Evolutionary conservation across 768 basidiomycete genomes (phyloP).

Genomic region (Lyophyllum semitale): DNA sequence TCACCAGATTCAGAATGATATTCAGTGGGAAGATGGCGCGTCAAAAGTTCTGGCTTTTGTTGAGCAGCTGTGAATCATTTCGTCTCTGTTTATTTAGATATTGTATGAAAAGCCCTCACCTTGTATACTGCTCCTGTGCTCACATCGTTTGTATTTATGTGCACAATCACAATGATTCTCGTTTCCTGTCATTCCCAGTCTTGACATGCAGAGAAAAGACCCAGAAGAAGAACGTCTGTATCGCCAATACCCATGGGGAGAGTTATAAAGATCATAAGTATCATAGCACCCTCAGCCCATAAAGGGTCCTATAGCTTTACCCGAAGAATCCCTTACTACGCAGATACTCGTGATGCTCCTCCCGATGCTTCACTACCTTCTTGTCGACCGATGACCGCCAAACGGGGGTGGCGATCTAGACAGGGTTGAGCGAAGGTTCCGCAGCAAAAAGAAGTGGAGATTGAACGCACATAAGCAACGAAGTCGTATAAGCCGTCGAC

Average conservation of each 20-base stretch:
- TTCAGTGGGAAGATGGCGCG: conserved; percentile 12
- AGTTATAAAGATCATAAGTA: not conserved
- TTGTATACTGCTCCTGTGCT: too few species aligned
- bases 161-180: too few species aligned
- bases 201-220: too few species aligned
- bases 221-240: too few species aligned
- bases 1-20: conserved; percentile 17
- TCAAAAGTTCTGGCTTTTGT: conserved; percentile 5
- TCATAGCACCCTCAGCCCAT: not conserved
- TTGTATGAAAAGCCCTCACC: too few species aligned
- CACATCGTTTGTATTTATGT: too few species aligned
- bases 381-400: conserved; percentile 55
- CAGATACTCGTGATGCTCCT: conserved; percentile 51
- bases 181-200: too few species aligned
- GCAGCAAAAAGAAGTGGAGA: not conserved
- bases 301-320: not conserved
- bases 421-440: conserved; percentile 9
- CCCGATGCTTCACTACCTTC: conserved; percentile 42
- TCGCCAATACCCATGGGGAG: too few species aligned
- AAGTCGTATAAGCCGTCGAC: conserved; percentile 54
- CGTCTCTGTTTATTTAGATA: not conserved
- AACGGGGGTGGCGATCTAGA: conserved; percentile 51
- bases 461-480: conserved; percentile 44
- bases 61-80: conserved; percentile 4
- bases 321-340: conserved; percentile 43